Percentiles rank a stretch among this genome's conserved stretches.
Conservation (phyloP, 2,329 filamentous ascomycete genomes). For the Colletotrichum limetticola region DNA sequence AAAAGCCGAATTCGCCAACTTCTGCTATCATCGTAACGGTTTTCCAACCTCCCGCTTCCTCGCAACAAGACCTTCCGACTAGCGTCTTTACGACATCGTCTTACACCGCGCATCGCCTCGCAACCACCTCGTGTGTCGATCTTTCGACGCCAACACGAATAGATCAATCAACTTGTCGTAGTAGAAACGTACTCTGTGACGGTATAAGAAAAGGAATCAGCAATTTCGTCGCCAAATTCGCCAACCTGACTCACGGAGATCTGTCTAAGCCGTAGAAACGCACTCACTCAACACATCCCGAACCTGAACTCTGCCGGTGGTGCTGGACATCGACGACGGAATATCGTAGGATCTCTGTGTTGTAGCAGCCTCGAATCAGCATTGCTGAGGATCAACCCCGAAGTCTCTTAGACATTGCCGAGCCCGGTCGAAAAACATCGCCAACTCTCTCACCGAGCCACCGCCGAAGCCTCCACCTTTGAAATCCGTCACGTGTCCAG, state of each 20-base stretch:
- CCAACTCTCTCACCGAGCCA: neutral
- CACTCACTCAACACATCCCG: neutral
- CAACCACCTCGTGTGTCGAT: neutral
- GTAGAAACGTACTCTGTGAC: neutral
- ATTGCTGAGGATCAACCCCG: neutral
- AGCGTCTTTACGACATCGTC: slow-evolving; percentile 21
- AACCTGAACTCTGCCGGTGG: slow-evolving; percentile 4
- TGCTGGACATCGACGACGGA: slow-evolving; percentile 14
- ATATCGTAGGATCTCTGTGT: neutral
- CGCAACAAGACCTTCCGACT: neutral
- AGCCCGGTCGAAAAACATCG: neutral
- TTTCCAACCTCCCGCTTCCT: neutral
- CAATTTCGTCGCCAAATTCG: neutral
- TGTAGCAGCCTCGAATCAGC: neutral
- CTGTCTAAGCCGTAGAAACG: neutral
- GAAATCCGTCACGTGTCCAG: neutral
- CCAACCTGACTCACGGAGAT: neutral
- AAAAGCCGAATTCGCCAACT: neutral
- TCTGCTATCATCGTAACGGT: neutral
- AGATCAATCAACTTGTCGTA: neutral
- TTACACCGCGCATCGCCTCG: slow-evolving; percentile 22
- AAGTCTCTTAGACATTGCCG: neutral
- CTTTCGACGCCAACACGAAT: neutral
- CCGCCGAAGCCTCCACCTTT: neutral
- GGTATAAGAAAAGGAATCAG: slow-evolving; percentile 2